phyloP scores from a whole-genome alignment of 192 early-diverging fungal species.

The Backusella sp. region DNA sequence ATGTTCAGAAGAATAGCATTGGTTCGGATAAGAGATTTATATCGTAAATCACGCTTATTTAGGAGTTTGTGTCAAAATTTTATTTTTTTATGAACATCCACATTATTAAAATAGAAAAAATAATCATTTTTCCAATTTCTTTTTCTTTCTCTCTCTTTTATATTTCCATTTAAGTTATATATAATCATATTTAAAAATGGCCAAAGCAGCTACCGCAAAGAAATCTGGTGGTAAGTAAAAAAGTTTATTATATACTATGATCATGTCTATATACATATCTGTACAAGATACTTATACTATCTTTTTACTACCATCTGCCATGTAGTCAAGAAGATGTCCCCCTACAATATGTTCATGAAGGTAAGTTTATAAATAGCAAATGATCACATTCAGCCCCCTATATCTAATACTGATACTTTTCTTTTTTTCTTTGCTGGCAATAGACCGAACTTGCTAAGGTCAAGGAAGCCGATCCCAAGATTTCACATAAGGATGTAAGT shows the following conservation, averaged over 20 bases:
- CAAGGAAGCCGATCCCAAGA: constrained; percentile 19
- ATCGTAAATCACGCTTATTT: constrained; percentile 5
- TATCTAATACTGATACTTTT: neutral
- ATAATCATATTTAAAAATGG: constrained; percentile 8
- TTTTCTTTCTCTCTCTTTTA: constrained; percentile 17
- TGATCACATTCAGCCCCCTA: neutral
- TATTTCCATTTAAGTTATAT: neutral
- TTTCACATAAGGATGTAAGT: constrained; percentile 29
- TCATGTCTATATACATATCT: neutral
- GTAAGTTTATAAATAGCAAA: neutral
- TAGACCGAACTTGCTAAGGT: constrained; percentile 31
- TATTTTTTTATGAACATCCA: neutral
- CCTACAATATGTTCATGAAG: constrained; percentile 28
- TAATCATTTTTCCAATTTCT: constrained; percentile 7
- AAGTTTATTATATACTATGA: neutral
- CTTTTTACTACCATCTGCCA: neutral
- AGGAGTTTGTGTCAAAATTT: constrained; percentile 5
- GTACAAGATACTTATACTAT: neutral
- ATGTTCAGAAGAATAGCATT: neutral
- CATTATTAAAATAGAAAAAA: constrained; percentile 10
- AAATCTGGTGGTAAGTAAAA: constrained; percentile 22
- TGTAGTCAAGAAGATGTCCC: constrained; percentile 24
- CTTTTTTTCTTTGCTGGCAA: neutral
- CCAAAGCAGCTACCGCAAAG: constrained; percentile 24
- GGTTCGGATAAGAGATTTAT: neutral